These are phyloP conservation scores for Piromyces sp. DNA, from an alignment of 192 early-diverging fungal genomes.

Conservation along the genomic window DNA sequence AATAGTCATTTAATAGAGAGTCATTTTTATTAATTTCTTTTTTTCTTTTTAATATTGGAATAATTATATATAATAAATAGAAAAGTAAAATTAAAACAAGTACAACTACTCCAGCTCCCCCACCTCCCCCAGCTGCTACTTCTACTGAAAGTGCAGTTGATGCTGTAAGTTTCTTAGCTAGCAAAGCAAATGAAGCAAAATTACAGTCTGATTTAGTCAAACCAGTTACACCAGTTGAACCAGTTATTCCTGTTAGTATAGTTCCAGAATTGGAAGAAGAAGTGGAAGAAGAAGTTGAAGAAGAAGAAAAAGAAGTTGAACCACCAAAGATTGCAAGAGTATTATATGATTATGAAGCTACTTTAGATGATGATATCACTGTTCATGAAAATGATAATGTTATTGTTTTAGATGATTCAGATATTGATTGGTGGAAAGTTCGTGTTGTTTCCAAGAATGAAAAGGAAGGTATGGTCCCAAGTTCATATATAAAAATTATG, in stretches of 20 bases:
- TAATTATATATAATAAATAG: background rate
- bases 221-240: background rate
- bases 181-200: background rate
- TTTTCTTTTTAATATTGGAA: no score
- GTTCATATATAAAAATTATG: slow-evolving; percentile 66
- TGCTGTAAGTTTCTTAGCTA: background rate
- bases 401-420: slow-evolving; percentile 68
- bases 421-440: slow-evolving; percentile 84
- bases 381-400: slow-evolving; percentile 76
- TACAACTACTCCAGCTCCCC: no score
- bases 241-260: no score
- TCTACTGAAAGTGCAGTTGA: background rate
- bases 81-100: background rate
- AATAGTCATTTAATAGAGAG: no score
- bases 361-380: slow-evolving; percentile 64
- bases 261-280: background rate
- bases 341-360: slow-evolving; percentile 77
- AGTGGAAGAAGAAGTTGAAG: background rate
- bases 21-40: no score
- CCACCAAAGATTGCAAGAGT: slow-evolving; percentile 37
- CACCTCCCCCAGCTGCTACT: no score
- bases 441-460: slow-evolving; percentile 42
- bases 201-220: background rate
- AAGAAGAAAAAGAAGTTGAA: background rate
- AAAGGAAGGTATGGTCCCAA: slow-evolving; percentile 68